phyloP scores from a whole-genome alignment of 495 filamentous ascomycete species.

The Aspergillus asperescens region DNA sequence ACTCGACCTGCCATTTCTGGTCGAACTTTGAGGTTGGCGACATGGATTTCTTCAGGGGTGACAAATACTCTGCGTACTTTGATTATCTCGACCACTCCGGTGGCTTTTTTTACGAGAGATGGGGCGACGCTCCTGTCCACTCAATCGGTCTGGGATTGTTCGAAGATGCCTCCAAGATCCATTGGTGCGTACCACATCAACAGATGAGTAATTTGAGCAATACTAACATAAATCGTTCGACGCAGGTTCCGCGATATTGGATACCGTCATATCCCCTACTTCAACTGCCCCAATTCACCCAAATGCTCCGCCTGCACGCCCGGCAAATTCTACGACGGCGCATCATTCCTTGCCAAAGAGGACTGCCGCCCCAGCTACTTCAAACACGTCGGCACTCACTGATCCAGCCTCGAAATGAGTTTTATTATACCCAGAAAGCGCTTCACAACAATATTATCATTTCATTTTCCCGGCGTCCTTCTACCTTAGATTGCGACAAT shows the following conservation, averaged over 20 bases:
- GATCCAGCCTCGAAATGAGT: constrained; percentile 11
- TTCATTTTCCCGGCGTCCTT: neutral
- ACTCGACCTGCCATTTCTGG: constrained; percentile 99
- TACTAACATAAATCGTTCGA: constrained; percentile 14
- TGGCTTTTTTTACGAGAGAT: constrained; percentile 98
- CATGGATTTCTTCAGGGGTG: constrained; percentile 89
- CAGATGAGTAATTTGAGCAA: neutral
- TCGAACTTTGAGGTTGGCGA: constrained; percentile 98
- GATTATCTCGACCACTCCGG: constrained; percentile 90
- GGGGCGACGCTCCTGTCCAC: constrained; percentile 98
- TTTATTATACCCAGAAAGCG: constrained; percentile 1
- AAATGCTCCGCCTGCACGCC: constrained; percentile 88
- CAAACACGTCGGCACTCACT: constrained; percentile 83
- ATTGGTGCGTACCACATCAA: constrained; percentile 62
- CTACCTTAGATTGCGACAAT: no score
- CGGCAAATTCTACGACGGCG: constrained; percentile 84
- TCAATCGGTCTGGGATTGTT: constrained; percentile 92
- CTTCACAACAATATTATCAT: neutral
- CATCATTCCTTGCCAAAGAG: constrained; percentile 74
- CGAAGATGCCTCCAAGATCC: constrained; percentile 82
- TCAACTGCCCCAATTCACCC: constrained; percentile 94
- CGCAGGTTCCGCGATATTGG: constrained; percentile 97
- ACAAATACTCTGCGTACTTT: constrained; percentile 92
- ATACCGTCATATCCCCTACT: constrained; percentile 97
- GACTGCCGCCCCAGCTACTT: constrained; percentile 98